Percentiles rank a stretch among this genome's conserved stretches.
These are phyloP conservation scores for Alternaria sp. DNA, from an alignment of 2,329 filamentous ascomycete species.

Conservation along the genomic window DNA sequence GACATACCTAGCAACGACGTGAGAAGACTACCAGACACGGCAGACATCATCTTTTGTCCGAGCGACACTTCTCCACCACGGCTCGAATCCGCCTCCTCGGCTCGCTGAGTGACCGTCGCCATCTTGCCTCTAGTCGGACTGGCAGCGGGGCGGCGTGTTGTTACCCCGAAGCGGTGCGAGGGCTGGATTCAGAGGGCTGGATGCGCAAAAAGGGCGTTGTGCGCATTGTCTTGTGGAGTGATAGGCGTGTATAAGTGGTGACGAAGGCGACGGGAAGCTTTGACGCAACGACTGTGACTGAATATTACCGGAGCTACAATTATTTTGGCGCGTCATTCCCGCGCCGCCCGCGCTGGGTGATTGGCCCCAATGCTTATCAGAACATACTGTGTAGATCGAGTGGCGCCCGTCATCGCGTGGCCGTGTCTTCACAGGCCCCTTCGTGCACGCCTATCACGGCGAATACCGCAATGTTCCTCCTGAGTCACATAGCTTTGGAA, in stretches of 20 bases:
- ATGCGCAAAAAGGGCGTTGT: slow-evolving; percentile 35
- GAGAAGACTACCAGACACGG: slow-evolving; percentile 86
- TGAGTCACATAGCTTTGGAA: slow-evolving; percentile 23
- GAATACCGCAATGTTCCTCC: slow-evolving; percentile 12
- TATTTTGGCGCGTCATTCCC: slow-evolving; percentile 28
- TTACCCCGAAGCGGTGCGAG: slow-evolving; percentile 46
- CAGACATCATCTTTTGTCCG: slow-evolving; percentile 92
- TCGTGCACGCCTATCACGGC: slow-evolving; percentile 15
- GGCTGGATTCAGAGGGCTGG: slow-evolving; percentile 33
- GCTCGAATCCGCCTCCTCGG: slow-evolving; percentile 55
- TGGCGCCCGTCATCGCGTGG: slow-evolving; percentile 21
- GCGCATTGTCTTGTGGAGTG: slow-evolving; percentile 38
- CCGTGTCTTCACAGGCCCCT: slow-evolving; percentile 13
- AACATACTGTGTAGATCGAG: slow-evolving; percentile 4
- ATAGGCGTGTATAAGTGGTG: slow-evolving; percentile 26
- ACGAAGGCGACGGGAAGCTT: slow-evolving; percentile 34
- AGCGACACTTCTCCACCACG: slow-evolving; percentile 74
- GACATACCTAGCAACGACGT: slow-evolving; percentile 74
- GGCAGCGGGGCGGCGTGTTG: slow-evolving; percentile 31
- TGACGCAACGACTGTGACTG: slow-evolving; percentile 19
- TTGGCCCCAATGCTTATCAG: slow-evolving; percentile 36
- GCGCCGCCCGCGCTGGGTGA: slow-evolving; percentile 12
- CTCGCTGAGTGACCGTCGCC: slow-evolving; percentile 43
- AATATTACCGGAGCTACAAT: slow-evolving; percentile 17
- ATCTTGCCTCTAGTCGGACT: slow-evolving; percentile 31